phyloP scores from a whole-genome alignment of 2,329 filamentous ascomycete genomes.

The Dothistroma septosporum region DNA sequence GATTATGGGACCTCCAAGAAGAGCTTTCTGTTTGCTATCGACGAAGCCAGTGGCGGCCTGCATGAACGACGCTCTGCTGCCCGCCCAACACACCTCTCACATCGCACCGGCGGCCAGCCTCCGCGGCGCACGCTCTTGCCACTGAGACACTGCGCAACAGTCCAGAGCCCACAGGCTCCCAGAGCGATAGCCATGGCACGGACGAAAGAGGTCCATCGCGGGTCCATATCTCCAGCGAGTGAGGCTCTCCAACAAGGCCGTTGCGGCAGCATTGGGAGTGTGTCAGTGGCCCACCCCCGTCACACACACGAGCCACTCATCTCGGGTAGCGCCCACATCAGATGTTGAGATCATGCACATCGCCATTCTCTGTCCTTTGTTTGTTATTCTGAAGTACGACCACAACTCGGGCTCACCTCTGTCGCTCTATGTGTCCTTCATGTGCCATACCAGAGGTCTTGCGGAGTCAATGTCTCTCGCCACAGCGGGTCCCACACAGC shows the following conservation, averaged over 20 bases:
- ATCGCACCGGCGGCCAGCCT: background rate
- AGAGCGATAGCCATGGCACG: slow-evolving; percentile 5
- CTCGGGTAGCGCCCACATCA: slow-evolving; percentile 11
- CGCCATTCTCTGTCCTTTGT: slow-evolving; percentile 1
- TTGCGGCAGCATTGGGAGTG: slow-evolving; percentile 21
- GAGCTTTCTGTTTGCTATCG: background rate
- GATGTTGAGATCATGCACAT: slow-evolving; percentile 4
- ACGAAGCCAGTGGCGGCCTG: slow-evolving; percentile 8
- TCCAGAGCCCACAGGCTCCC: background rate
- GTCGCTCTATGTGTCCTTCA: background rate
- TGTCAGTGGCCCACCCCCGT: slow-evolving; percentile 13
- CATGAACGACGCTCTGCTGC: slow-evolving; percentile 7
- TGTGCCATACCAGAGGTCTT: background rate
- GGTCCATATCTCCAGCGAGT: background rate
- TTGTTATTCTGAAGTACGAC: background rate
- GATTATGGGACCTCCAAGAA: background rate
- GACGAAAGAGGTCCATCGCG: background rate
- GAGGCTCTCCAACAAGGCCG: background rate
- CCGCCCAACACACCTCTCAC: background rate
- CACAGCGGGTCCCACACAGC: background rate
- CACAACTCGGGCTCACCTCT: background rate
- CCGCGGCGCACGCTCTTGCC: background rate
- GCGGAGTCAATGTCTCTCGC: background rate
- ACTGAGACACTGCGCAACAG: background rate
- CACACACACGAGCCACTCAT: slow-evolving; percentile 11